Conservation (phyloP, 2,329 filamentous ascomycete genomes). For the Trichophyton rubrum region DNA sequence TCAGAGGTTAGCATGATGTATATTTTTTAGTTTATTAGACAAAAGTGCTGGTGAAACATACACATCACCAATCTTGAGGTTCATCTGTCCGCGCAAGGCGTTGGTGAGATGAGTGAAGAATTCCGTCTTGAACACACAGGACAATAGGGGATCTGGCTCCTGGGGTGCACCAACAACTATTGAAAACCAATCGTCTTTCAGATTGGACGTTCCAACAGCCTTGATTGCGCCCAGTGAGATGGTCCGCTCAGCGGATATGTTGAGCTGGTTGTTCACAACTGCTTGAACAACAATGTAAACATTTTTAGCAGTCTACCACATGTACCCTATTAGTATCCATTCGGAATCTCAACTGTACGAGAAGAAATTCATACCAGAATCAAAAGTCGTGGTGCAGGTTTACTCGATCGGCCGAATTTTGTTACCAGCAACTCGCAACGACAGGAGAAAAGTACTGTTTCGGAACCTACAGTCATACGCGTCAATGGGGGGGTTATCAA, state of each 20-base stretch:
- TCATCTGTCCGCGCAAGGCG: constrained; percentile 66
- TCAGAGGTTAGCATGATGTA: constrained; percentile 8
- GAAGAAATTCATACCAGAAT: constrained; percentile 44
- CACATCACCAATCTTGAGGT: constrained; percentile 65
- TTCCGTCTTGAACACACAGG: constrained; percentile 91
- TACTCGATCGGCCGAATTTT: constrained; percentile 93
- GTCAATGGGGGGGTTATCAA: not conserved
- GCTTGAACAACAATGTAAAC: constrained; percentile 82
- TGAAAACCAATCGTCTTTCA: constrained; percentile 95
- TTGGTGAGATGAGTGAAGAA: constrained; percentile 85
- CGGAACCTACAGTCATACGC: constrained; percentile 31
- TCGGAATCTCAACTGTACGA: not conserved
- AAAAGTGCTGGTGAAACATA: constrained; percentile 23
- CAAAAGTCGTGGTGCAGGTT: constrained; percentile 72
- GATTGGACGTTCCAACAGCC: constrained; percentile 64
- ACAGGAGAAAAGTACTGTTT: constrained; percentile 77
- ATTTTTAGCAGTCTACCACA: constrained; percentile 55
- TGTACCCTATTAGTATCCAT: constrained; percentile 12
- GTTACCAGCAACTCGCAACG: constrained; percentile 80
- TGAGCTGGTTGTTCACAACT: constrained; percentile 66
- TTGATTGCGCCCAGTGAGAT: constrained; percentile 81
- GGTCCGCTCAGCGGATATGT: constrained; percentile 68
- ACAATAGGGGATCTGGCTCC: constrained; percentile 85
- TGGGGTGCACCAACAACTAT: constrained; percentile 79
- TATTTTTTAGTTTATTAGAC: not conserved